Conservation (phyloP, 148 eudicot genomes). For the Silene latifolia region DNA sequence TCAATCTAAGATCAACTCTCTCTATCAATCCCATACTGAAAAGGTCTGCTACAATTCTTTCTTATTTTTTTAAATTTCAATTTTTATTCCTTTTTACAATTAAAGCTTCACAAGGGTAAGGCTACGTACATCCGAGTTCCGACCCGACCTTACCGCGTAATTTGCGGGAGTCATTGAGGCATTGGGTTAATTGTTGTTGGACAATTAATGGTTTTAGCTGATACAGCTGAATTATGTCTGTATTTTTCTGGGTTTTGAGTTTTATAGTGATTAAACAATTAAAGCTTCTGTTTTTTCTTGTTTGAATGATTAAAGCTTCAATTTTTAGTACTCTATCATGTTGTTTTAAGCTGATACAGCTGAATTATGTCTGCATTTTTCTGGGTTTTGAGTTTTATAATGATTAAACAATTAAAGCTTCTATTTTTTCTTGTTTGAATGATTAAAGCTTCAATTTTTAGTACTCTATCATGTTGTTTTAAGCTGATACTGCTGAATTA, state of each 20-base stretch:
- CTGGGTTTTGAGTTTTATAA: neutral
- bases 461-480: too few relatives aligned
- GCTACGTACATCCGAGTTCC: too few relatives aligned
- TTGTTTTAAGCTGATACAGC: neutral
- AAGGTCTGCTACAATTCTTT: slow-evolving; percentile 41
- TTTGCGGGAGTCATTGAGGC: too few relatives aligned
- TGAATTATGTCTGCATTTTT: neutral
- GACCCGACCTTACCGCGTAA: too few relatives aligned
- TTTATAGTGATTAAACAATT: neutral
- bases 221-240: neutral
- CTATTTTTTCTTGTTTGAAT: neutral
- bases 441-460: neutral
- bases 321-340: too few relatives aligned
- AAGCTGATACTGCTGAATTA: neutral
- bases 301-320: neutral
- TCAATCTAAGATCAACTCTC: slow-evolving; percentile 82
- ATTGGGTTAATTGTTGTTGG: too few relatives aligned
- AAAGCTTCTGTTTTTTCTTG: neutral
- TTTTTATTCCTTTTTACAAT: too few relatives aligned
- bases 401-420: neutral
- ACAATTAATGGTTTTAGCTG: neutral
- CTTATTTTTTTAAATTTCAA: neutral
- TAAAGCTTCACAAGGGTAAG: neutral
- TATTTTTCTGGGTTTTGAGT: neutral
- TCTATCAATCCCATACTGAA: slow-evolving; percentile 81